These are phyloP conservation scores for Henckelia pumila DNA, from an alignment of 257 asterid genomes.

Conservation along the genomic window DNA sequence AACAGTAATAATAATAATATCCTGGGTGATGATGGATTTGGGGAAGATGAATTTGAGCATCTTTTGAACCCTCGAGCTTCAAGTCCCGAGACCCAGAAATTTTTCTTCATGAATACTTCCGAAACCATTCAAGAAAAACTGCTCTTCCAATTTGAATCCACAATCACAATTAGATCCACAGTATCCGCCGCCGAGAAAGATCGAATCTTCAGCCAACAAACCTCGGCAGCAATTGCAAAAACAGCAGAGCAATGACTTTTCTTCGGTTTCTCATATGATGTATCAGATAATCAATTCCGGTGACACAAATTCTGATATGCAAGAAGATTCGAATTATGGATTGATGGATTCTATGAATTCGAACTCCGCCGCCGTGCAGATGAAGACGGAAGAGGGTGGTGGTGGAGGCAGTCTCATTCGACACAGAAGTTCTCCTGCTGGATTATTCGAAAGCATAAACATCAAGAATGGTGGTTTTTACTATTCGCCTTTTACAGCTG, in stretches of 20 bases:
- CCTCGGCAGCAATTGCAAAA: conserved; percentile 28
- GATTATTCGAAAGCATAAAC: conserved; percentile 51
- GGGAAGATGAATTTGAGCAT: conserved; percentile 46
- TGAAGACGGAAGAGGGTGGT: conserved; percentile 39
- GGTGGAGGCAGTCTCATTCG: conserved; percentile 52
- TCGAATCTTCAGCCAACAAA: conserved; percentile 32
- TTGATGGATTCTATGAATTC: conserved; percentile 28
- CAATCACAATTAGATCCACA: conserved; percentile 26
- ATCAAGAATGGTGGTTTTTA: conserved; percentile 46
- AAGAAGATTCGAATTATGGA: conserved; percentile 26
- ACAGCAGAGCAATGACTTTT: conserved; percentile 33
- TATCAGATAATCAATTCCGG: conserved; percentile 30
- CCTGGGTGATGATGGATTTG: conserved; percentile 39
- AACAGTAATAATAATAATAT: conserved; percentile 25
- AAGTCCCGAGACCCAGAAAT: background rate
- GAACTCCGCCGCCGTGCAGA: conserved; percentile 22
- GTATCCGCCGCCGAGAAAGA: conserved; percentile 35
- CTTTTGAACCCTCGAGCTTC: conserved; percentile 27
- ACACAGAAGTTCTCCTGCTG: conserved; percentile 85
- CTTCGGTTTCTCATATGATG: conserved; percentile 30
- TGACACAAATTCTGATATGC: conserved; percentile 22
- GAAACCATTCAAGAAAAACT: background rate
- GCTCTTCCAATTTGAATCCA: background rate
- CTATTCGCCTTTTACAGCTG: background rate
- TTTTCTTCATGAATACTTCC: conserved; percentile 26